phyloP scores from a whole-genome alignment of 345 rosid species.

The Chamaenerion angustifolium region DNA sequence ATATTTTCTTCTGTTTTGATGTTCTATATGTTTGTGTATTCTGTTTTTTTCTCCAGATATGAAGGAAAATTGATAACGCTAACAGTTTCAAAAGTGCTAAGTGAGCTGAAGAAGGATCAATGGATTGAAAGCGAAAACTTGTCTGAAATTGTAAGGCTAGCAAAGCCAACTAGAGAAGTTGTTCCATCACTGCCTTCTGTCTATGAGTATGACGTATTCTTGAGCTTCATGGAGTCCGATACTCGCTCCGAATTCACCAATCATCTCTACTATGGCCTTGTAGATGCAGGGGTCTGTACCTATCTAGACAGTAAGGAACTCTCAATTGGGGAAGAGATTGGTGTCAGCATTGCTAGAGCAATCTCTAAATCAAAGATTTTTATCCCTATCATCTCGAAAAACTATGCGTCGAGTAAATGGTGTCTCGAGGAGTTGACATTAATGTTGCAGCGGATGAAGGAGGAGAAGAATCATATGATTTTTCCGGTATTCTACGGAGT shows the following conservation, averaged over 20 bases:
- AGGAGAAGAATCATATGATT: background rate
- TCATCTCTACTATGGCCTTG: background rate
- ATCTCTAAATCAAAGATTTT: background rate
- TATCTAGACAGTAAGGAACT: background rate
- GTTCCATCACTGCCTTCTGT: background rate
- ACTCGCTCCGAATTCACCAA: rapidly evolving
- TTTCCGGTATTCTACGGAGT: conserved; percentile 3
- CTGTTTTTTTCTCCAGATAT: background rate
- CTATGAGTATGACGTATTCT: background rate
- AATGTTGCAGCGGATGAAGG: background rate
- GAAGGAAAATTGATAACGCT: background rate
- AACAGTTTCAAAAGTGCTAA: background rate
- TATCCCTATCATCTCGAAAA: background rate
- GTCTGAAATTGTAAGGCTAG: background rate
- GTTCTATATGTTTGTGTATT: background rate
- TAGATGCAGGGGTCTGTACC: rapidly evolving
- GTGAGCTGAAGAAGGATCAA: background rate
- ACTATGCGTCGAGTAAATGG: background rate
- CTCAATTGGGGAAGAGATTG: rapidly evolving
- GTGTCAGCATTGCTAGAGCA: rapidly evolving
- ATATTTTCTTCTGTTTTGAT: no score
- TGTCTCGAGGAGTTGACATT: rapidly evolving
- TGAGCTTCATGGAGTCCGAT: background rate
- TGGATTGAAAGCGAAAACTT: background rate
- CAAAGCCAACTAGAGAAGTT: no score